Percentiles rank a stretch among this genome's conserved stretches.
phyloP scores from a whole-genome alignment of 768 basidiomycete genomes.

The Hypholoma sublateritium region DNA sequence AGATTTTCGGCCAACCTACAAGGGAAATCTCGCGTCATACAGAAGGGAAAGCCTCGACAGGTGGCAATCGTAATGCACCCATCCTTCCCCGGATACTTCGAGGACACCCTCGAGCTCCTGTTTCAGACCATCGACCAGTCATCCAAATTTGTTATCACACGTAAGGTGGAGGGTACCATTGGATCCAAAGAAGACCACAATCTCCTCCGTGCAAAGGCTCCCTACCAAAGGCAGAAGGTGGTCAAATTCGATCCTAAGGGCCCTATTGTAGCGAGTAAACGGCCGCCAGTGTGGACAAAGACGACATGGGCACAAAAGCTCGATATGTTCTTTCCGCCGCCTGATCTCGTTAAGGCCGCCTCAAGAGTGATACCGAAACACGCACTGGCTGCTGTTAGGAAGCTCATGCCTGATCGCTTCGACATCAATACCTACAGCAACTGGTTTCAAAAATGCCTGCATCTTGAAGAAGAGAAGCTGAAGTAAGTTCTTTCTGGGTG shows the following conservation, averaged over 20 bases:
- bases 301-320: slow-evolving; percentile 35
- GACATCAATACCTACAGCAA: slow-evolving; percentile 38
- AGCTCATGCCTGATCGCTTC: slow-evolving; percentile 35
- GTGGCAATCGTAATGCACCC: slow-evolving; percentile 33
- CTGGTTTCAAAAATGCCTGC: slow-evolving; percentile 45
- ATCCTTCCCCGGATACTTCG: slow-evolving; percentile 40
- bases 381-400: slow-evolving; percentile 22
- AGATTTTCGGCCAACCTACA: slow-evolving; percentile 34
- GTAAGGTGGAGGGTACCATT: slow-evolving; percentile 44
- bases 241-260: slow-evolving; percentile 27
- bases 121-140: slow-evolving; percentile 36
- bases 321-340: slow-evolving; percentile 28
- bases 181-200: slow-evolving; percentile 52
- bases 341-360: slow-evolving; percentile 32
- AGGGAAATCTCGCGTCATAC: slow-evolving; percentile 28
- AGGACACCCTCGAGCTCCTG: slow-evolving; percentile 47
- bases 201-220: slow-evolving; percentile 40
- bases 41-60: slow-evolving; percentile 22
- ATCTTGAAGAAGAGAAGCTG: slow-evolving; percentile 50
- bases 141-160: slow-evolving; percentile 45
- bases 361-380: slow-evolving; percentile 19
- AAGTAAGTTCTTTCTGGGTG: slow-evolving; percentile 27
- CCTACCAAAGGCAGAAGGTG: slow-evolving; percentile 34
- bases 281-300: slow-evolving; percentile 39
- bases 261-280: slow-evolving; percentile 31